Conservation (phyloP, 352 stramenopile genomes). For the Pythium utonaiense region DNA sequence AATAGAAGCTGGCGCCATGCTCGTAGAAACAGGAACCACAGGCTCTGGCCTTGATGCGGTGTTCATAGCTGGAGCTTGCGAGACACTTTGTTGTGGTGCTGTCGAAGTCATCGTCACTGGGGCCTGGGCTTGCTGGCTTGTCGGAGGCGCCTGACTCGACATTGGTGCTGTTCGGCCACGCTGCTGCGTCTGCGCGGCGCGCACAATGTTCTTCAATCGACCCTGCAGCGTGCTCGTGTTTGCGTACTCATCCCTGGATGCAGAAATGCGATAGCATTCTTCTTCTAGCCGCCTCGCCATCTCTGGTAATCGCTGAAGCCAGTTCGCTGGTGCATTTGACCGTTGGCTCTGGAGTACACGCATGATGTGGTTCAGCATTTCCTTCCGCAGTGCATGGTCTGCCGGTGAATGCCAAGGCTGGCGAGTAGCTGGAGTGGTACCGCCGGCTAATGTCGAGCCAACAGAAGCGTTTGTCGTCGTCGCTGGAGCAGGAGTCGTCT, state of each 20-base stretch:
- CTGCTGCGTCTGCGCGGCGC: constrained; percentile 66
- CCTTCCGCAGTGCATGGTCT: constrained; percentile 69
- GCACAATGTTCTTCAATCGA: constrained; percentile 93
- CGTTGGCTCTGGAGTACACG: constrained; percentile 94
- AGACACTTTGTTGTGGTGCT: constrained; percentile 3
- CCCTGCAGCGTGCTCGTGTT: constrained; percentile 94
- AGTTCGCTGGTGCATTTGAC: constrained; percentile 94
- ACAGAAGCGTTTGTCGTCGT: not conserved
- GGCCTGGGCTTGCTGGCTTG: constrained; percentile 20
- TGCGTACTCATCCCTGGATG: constrained; percentile 92
- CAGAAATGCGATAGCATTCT: constrained; percentile 91
- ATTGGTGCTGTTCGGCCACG: constrained; percentile 25
- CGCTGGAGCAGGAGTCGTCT: not conserved
- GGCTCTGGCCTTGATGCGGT: constrained; percentile 2
- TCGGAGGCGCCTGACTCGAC: constrained; percentile 3
- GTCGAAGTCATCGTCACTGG: constrained; percentile 21
- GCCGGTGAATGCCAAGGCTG: constrained; percentile 68
- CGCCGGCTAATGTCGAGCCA: constrained; percentile 3
- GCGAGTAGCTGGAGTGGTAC: constrained; percentile 16
- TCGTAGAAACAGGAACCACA: not conserved
- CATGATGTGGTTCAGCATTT: constrained; percentile 92
- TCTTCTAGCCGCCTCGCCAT: constrained; percentile 98
- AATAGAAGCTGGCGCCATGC: constrained; percentile 7
- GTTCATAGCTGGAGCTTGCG: constrained; percentile 13
- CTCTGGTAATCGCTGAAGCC: constrained; percentile 96